phyloP scores from a whole-genome alignment of 306 rosid genomes.

The Castanopsis chinensis region DNA sequence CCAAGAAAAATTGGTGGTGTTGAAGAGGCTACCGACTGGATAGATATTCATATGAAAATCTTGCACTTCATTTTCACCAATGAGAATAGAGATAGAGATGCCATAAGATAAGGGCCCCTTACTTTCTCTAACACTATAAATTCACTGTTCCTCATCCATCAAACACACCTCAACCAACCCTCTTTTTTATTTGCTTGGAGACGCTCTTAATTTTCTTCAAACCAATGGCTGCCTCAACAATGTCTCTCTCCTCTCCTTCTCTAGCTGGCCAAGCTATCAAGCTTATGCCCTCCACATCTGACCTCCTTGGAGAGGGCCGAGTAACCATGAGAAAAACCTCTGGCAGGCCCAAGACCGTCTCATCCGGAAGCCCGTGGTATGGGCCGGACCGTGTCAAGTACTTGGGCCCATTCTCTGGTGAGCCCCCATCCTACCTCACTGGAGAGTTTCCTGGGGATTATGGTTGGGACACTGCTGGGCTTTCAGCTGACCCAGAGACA shows the following conservation, averaged over 20 bases:
- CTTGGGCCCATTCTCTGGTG: too few relatives aligned
- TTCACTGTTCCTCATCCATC: not conserved
- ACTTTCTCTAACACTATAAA: not conserved
- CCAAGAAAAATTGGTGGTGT: not conserved
- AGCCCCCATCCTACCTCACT: too few relatives aligned
- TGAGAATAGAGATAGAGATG: constrained; percentile 24
- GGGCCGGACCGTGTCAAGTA: too few relatives aligned
- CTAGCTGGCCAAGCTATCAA: constrained; percentile 34
- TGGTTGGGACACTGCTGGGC: too few relatives aligned
- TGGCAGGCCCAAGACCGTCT: constrained; percentile 9
- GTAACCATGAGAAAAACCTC: constrained; percentile 29
- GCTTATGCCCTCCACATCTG: constrained; percentile 11
- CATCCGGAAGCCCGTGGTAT: too few relatives aligned
- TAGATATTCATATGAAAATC: constrained; percentile 9
- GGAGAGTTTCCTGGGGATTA: too few relatives aligned
- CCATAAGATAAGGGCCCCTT: constrained; percentile 17
- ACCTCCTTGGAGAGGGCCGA: constrained; percentile 22
- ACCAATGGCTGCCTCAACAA: constrained; percentile 30
- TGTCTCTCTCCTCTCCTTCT: constrained; percentile 37
- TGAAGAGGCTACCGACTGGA: not conserved
- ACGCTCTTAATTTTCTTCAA: not conserved
- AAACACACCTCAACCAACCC: too few relatives aligned
- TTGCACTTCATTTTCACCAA: constrained; percentile 19
- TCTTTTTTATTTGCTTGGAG: not conserved
- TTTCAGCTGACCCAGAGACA: too few relatives aligned